phyloP scores from a whole-genome alignment of 2,329 filamentous ascomycete species.

The Tolypocladium cylindrosporum region DNA sequence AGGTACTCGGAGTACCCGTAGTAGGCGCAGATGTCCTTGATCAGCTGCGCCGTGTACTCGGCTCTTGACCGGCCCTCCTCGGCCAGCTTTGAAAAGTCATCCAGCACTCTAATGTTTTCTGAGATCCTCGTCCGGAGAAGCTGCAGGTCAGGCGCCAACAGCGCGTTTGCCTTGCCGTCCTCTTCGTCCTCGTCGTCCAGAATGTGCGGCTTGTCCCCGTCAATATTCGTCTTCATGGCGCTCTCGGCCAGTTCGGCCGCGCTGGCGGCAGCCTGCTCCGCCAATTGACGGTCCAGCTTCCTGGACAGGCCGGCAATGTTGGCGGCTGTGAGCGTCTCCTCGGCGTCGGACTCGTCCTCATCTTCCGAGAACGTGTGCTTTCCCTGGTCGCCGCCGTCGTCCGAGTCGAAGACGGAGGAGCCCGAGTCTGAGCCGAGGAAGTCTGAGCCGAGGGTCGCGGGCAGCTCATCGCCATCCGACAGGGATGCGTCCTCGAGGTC shows the following conservation, averaged over 20 bases:
- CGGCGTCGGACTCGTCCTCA: slow-evolving; percentile 76
- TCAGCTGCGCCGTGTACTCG: slow-evolving; percentile 77
- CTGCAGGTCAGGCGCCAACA: slow-evolving; percentile 82
- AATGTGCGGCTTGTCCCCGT: slow-evolving; percentile 60
- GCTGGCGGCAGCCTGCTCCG: slow-evolving; percentile 71
- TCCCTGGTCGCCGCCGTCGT: slow-evolving; percentile 43
- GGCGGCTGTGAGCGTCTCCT: slow-evolving; percentile 85
- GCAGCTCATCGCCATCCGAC: slow-evolving; percentile 25
- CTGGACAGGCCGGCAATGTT: slow-evolving; percentile 89
- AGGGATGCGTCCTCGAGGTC: slow-evolving; percentile 33
- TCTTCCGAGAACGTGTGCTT: slow-evolving; percentile 86
- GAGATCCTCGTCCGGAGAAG: slow-evolving; percentile 81
- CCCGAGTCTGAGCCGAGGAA: slow-evolving; percentile 47
- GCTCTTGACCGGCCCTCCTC: slow-evolving; percentile 73
- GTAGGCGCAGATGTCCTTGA: slow-evolving; percentile 91
- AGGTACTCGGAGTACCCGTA: slow-evolving; percentile 93
- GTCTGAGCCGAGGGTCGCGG: slow-evolving; percentile 39
- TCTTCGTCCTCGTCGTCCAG: slow-evolving; percentile 53
- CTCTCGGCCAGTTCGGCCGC: slow-evolving; percentile 78
- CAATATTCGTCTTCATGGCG: slow-evolving; percentile 88
- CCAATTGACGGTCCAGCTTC: slow-evolving; percentile 69
- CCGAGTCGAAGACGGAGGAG: slow-evolving; percentile 60
- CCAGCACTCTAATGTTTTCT: slow-evolving; percentile 83
- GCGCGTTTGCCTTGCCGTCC: slow-evolving; percentile 47
- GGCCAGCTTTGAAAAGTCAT: slow-evolving; percentile 73